phyloP scores from a whole-genome alignment of 306 rosid genomes.

The Arachis hypogaea region DNA sequence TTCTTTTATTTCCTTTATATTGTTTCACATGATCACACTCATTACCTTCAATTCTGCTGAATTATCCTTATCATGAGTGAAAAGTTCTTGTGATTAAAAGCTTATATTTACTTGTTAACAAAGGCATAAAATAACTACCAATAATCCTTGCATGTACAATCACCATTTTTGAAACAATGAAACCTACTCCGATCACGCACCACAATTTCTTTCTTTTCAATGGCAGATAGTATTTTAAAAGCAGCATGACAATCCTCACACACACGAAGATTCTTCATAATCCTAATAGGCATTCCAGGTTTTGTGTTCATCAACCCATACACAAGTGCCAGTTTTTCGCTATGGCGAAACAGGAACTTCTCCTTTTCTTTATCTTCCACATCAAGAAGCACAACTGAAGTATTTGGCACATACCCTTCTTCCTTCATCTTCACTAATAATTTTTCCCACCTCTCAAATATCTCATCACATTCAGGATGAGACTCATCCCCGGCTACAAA shows the following conservation, averaged over 20 bases:
- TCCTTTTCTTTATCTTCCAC: background rate
- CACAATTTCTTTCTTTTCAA: background rate
- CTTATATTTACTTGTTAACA: too few species aligned
- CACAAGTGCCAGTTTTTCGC: background rate
- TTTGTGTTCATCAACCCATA: background rate
- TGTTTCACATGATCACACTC: too few species aligned
- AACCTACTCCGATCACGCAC: background rate
- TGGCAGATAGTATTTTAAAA: background rate
- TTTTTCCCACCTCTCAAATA: background rate
- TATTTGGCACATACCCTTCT: background rate
- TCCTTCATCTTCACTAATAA: background rate
- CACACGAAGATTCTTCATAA: background rate
- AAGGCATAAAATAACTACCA: background rate
- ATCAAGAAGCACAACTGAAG: background rate
- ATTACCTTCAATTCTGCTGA: too few species aligned
- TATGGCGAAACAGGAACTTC: background rate
- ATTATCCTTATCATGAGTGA: too few species aligned
- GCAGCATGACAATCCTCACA: background rate
- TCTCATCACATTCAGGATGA: background rate
- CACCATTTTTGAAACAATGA: background rate
- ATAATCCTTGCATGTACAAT: background rate
- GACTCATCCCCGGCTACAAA: background rate
- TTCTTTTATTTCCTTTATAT: too few species aligned
- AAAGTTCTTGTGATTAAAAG: too few species aligned
- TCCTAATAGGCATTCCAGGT: background rate